These are phyloP conservation scores for Lipomyces spencermartinsiae DNA, from an alignment of 805 yeast genomes.

Conservation along the genomic window DNA sequence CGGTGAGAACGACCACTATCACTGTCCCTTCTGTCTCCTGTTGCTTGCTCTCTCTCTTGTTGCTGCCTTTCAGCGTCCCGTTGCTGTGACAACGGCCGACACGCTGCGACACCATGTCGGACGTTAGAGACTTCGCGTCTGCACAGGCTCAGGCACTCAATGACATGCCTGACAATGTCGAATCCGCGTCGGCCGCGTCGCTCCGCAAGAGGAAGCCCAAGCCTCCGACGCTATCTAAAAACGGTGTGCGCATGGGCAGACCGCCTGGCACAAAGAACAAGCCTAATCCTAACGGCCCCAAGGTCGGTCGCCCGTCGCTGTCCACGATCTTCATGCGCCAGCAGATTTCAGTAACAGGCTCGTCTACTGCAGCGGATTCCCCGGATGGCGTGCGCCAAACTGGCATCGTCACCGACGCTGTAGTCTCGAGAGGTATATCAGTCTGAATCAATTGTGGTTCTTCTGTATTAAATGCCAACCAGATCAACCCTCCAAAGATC, in stretches of 20 bases:
- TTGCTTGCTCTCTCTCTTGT: neutral
- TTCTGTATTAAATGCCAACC: neutral
- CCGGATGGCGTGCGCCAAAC: neutral
- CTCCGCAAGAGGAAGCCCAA: conserved; percentile 16
- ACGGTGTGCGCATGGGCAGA: conserved; percentile 34
- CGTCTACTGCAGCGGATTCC: neutral
- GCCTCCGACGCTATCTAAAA: conserved; percentile 31
- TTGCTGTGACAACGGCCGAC: neutral
- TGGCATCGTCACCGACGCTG: conserved; percentile 1
- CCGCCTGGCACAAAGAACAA: conserved; percentile 36
- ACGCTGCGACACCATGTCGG: conserved; percentile 5
- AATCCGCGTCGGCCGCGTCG: neutral
- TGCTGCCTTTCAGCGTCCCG: neutral
- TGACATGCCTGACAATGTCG: neutral
- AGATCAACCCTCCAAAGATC: conserved; percentile 8
- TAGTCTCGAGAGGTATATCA: conserved; percentile 1
- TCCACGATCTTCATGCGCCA: conserved; percentile 30
- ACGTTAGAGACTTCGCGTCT: neutral
- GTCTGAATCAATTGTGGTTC: neutral
- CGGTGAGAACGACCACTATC: neutral
- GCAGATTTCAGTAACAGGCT: conserved; percentile 1
- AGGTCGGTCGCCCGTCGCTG: conserved; percentile 34
- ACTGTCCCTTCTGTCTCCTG: neutral
- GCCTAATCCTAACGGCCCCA: conserved; percentile 34
- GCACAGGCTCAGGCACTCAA: neutral